These are phyloP conservation scores for Pseudopithomyces chartarum DNA, from an alignment of 2,329 filamentous ascomycete genomes.

Conservation along the genomic window DNA sequence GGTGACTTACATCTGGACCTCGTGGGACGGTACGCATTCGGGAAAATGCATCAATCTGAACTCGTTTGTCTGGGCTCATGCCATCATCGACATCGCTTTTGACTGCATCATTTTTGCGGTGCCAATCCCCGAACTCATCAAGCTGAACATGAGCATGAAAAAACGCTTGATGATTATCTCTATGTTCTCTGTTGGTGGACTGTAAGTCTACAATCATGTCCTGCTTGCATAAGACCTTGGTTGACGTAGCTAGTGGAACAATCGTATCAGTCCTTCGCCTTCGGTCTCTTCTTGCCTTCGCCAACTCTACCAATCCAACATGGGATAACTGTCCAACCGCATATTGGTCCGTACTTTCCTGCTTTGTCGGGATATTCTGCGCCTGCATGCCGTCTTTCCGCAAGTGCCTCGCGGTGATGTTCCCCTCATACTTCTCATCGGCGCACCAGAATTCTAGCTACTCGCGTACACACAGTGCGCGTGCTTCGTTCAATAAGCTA, in stretches of 20 bases:
- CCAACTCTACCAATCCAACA: constrained; percentile 44
- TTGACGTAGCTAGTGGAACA: constrained; percentile 21
- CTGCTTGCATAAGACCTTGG: too few species aligned
- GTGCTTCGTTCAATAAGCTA: constrained; percentile 1
- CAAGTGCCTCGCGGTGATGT: constrained; percentile 28
- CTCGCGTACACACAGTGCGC: constrained; percentile 1
- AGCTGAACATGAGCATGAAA: constrained; percentile 14
- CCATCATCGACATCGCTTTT: constrained; percentile 14
- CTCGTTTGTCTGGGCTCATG: constrained; percentile 12
- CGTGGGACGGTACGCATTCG: constrained; percentile 12
- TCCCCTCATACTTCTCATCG: constrained; percentile 31
- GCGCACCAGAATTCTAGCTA: constrained; percentile 1
- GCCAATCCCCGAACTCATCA: constrained; percentile 16
- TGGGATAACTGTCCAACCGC: constrained; percentile 34
- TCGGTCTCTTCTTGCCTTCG: constrained; percentile 46
- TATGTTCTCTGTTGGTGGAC: constrained; percentile 16
- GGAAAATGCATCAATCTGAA: constrained; percentile 17
- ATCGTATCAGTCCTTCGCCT: constrained; percentile 49
- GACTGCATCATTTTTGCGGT: constrained; percentile 15
- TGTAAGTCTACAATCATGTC: constrained; percentile 5
- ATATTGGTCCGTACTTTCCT: constrained; percentile 22
- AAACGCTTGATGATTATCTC: constrained; percentile 15
- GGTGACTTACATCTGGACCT: constrained; percentile 15
- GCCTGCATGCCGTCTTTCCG: constrained; percentile 25
- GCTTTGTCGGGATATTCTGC: constrained; percentile 24